These are phyloP conservation scores for Linderniella brevidens DNA, from an alignment of 257 asterid species.

Conservation along the genomic window DNA sequence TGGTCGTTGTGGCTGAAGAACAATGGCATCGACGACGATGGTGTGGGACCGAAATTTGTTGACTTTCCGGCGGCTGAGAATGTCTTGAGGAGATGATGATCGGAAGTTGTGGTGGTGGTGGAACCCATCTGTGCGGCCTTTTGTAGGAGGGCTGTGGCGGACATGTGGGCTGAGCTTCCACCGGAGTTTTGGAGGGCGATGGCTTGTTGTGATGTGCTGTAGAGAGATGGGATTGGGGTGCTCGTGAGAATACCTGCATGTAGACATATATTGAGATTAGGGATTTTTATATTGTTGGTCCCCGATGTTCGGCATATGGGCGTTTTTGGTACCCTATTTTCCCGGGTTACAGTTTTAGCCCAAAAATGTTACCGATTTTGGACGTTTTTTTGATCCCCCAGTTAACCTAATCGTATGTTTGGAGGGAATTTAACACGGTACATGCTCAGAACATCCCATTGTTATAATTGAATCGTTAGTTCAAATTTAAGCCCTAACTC, in stretches of 20 bases:
- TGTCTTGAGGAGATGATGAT: constrained; percentile 27
- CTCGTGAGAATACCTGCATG: constrained; percentile 34
- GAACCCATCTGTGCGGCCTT: constrained; percentile 72
- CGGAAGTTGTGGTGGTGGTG: constrained; percentile 16
- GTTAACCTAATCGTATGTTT: no score
- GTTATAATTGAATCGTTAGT: no score
- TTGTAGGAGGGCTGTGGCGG: constrained; percentile 77
- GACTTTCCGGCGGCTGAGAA: constrained; percentile 12
- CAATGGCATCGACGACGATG: constrained; percentile 7
- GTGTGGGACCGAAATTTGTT: no score
- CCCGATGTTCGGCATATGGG: neutral
- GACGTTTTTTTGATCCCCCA: no score
- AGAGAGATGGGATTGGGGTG: constrained; percentile 41
- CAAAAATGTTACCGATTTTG: no score
- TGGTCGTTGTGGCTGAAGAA: no score
- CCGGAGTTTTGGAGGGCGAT: neutral
- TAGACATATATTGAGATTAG: neutral
- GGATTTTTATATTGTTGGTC: neutral
- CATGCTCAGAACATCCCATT: no score
- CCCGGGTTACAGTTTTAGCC: no score
- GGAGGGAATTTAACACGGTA: no score
- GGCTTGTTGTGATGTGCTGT: constrained; percentile 25
- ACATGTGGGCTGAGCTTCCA: constrained; percentile 24
- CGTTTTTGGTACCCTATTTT: no score
- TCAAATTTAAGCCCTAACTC: no score